Percentiles rank a stretch among this genome's conserved stretches.
Evolutionary conservation across 2,329 filamentous ascomycete genomes (phyloP).

Genomic region (Arthrinium phaeospermum): DNA sequence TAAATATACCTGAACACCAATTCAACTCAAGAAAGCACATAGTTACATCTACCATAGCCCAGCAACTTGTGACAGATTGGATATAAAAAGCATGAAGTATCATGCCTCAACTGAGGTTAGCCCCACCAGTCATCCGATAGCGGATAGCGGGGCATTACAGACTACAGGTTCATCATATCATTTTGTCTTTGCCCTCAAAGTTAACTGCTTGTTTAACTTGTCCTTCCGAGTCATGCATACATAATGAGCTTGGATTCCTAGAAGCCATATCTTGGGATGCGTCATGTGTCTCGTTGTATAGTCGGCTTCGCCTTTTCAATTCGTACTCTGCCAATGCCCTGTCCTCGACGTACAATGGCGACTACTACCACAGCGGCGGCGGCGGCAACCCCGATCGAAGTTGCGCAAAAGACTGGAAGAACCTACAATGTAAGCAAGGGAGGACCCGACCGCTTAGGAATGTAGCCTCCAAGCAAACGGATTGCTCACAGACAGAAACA

Average conservation of each 20-base stretch:
- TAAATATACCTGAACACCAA: background rate
- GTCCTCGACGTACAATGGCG: constrained; percentile 23
- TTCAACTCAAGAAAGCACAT: background rate
- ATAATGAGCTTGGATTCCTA: constrained; percentile 7
- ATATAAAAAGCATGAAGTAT: background rate
- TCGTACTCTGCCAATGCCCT: background rate
- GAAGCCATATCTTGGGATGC: constrained; percentile 21
- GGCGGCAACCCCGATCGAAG: background rate
- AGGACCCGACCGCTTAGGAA: background rate
- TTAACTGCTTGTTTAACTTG: background rate
- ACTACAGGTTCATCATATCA: background rate
- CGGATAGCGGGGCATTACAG: constrained; percentile 7
- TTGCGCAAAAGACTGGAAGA: constrained; percentile 18
- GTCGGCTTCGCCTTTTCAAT: constrained; percentile 9
- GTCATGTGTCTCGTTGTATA: constrained; percentile 24
- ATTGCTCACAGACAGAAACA: background rate
- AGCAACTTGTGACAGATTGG: background rate
- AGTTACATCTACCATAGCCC: background rate
- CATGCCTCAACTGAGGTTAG: background rate
- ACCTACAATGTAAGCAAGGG: constrained; percentile 24
- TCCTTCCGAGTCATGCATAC: constrained; percentile 19
- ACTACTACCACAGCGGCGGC: background rate
- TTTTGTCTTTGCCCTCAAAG: background rate
- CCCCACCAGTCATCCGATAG: constrained; percentile 16
- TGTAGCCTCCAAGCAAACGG: background rate